Conservation (phyloP, 257 asterid species). For the Solanum infundibuliforme region DNA sequence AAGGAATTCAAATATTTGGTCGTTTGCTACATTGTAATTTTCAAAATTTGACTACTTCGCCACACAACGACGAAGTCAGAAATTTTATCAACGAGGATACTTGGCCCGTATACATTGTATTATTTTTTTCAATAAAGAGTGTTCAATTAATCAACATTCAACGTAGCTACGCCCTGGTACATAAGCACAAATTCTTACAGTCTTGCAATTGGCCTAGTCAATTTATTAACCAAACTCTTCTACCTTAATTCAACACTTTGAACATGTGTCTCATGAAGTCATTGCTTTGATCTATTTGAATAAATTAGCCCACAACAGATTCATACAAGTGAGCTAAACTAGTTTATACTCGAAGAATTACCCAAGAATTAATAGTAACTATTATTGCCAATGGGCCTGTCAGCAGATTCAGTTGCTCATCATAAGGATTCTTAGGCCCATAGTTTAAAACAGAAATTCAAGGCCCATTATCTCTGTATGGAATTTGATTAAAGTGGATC, state of each 20-base stretch:
- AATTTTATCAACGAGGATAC: not conserved
- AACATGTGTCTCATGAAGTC: not conserved
- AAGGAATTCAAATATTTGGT: not conserved
- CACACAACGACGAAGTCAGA: accelerated
- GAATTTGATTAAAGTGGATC: not conserved
- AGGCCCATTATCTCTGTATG: not conserved
- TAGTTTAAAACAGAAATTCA: not conserved
- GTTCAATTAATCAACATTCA: not conserved
- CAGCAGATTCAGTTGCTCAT: not conserved
- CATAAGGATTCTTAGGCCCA: not conserved
- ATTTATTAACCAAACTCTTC: not conserved
- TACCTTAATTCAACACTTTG: not conserved
- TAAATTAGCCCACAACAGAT: not conserved
- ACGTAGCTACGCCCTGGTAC: not conserved
- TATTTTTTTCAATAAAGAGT: not conserved
- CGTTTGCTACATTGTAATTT: not conserved
- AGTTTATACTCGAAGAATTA: not conserved
- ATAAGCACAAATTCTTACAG: not conserved
- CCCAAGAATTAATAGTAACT: not conserved
- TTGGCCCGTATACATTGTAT: not conserved
- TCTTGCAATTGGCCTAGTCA: not conserved
- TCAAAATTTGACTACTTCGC: not conserved
- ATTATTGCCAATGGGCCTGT: not conserved
- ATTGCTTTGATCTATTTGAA: not conserved
- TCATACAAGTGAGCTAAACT: not conserved